Conservation (phyloP, 495 filamentous ascomycete species). For the Paragyromitra xinjiangensis region DNA sequence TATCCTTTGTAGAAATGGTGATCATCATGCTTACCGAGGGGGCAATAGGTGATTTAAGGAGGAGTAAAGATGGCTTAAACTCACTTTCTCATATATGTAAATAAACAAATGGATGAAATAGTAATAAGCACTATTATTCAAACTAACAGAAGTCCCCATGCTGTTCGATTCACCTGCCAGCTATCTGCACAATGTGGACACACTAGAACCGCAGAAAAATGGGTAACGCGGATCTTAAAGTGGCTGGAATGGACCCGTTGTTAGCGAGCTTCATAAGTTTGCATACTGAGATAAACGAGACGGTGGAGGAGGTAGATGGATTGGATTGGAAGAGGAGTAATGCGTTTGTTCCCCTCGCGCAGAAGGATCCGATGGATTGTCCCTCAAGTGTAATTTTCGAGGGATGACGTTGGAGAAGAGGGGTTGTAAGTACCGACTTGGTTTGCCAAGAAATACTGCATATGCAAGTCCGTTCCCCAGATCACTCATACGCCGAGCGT, state of each 20-base stretch:
- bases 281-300: neutral
- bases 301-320: neutral
- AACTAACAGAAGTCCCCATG: no score
- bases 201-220: no score
- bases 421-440: neutral
- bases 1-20: neutral
- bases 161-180: no score
- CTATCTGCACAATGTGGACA: no score
- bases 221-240: neutral
- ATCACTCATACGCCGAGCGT: neutral
- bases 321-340: neutral
- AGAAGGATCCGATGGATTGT: neutral
- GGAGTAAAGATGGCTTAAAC: neutral
- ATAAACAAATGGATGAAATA: no score
- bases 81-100: neutral
- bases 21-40: conserved; percentile 13
- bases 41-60: neutral
- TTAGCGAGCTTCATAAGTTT: neutral
- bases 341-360: no score
- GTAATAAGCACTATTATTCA: no score
- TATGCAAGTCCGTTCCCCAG: neutral
- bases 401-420: neutral
- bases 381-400: neutral
- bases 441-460: neutral
- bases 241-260: neutral